Percentiles rank a stretch among this genome's conserved stretches.
phyloP scores from a whole-genome alignment of 139 green algal genomes.

The Coccomyxa sp. region DNA sequence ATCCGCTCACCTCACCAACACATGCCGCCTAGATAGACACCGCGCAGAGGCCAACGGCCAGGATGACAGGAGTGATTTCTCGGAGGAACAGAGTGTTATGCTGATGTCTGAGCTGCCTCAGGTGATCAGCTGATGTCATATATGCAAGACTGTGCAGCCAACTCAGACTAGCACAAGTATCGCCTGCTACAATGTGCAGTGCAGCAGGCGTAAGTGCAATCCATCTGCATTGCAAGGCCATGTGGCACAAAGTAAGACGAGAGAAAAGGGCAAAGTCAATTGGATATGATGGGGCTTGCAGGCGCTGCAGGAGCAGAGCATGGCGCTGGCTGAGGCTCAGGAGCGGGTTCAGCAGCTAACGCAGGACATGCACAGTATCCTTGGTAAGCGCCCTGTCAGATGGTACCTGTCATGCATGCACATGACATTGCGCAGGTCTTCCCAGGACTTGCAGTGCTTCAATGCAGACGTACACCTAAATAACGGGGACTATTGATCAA shows the following conservation, averaged over 20 bases:
- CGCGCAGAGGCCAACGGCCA: not conserved
- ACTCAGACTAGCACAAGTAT: not conserved
- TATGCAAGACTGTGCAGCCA: no score
- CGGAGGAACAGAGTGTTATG: conserved; percentile 18
- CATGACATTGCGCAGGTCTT: not conserved
- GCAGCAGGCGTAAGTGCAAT: not conserved
- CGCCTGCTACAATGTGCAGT: not conserved
- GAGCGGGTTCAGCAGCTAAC: conserved; percentile 6
- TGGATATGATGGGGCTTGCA: no score
- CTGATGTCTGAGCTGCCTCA: conserved; percentile 37
- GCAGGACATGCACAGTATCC: conserved; percentile 14
- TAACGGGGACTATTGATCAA: no score
- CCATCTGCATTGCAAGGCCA: not conserved
- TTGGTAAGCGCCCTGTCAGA: conserved; percentile 5
- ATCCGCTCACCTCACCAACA: conserved; percentile 46
- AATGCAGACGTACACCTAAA: not conserved
- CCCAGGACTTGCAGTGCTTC: not conserved
- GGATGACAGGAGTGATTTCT: not conserved
- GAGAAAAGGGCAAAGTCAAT: no score
- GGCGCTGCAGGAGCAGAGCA: conserved; percentile 10
- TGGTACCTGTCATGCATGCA: not conserved
- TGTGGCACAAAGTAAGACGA: no score
- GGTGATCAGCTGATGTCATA: not conserved
- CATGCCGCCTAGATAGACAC: conserved; percentile 28
- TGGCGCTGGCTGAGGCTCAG: conserved; percentile 4